Conservation (phyloP, 331 rosid genomes). For the Acacia concinna region DNA sequence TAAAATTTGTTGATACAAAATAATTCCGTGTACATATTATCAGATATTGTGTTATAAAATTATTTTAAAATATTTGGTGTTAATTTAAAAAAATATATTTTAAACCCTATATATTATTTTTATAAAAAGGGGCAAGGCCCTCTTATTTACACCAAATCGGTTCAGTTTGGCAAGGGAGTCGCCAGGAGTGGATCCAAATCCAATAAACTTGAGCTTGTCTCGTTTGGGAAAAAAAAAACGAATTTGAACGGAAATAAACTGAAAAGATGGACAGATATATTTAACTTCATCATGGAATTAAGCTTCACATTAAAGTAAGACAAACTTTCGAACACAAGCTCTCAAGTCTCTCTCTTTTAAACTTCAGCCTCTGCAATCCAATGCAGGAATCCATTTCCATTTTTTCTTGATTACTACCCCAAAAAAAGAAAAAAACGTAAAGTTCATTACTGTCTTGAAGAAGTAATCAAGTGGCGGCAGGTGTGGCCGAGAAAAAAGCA, state of each 20-base stretch:
- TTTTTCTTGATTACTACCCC: not conserved
- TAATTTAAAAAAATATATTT: too few relatives aligned
- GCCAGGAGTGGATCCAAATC: too few relatives aligned
- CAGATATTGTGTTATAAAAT: too few relatives aligned
- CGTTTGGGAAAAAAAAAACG: too few relatives aligned
- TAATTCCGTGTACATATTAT: too few relatives aligned
- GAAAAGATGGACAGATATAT: not conserved
- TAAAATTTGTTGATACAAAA: too few relatives aligned
- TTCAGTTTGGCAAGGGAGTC: too few relatives aligned
- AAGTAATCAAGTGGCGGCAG: not conserved
- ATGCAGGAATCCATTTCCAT: not conserved
- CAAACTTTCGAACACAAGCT: not conserved
- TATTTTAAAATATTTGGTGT: too few relatives aligned
- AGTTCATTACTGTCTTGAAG: not conserved
- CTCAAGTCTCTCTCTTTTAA: not conserved
- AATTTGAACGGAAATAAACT: not conserved
- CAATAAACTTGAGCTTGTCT: too few relatives aligned
- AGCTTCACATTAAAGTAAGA: not conserved
- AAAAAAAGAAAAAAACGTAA: not conserved
- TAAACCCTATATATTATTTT: too few relatives aligned
- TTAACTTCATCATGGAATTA: not conserved
- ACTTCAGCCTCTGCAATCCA: not conserved
- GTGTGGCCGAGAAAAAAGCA: constrained; percentile 50
- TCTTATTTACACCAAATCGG: too few relatives aligned
- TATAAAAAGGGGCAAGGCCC: too few relatives aligned